A percentile compares a stretch with the other conserved stretches of the same genome.
Conservation (phyloP, 352 stramenopile species). For the Halophytophthora polymorphica region DNA sequence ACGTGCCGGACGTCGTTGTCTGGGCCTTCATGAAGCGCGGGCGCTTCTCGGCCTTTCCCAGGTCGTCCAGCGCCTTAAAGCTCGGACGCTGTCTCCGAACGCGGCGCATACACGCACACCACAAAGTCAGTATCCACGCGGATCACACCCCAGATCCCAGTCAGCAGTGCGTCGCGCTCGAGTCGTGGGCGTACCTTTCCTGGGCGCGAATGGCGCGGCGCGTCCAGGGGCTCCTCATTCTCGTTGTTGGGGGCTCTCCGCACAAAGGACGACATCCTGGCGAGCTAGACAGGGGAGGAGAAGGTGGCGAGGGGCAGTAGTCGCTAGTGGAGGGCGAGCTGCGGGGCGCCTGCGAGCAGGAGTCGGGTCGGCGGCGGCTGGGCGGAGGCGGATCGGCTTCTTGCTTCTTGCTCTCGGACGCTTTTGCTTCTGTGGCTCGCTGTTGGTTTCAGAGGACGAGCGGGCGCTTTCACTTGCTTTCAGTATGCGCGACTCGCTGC, state of each 20-base stretch:
- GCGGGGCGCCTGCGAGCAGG: neutral
- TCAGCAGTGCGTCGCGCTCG: neutral
- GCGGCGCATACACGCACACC: neutral
- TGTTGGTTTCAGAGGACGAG: constrained; percentile 9
- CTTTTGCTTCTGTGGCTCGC: neutral
- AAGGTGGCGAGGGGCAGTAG: neutral
- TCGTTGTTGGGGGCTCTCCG: constrained; percentile 56
- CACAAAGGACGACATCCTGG: constrained; percentile 24
- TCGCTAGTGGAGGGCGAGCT: neutral
- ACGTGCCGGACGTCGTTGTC: constrained; percentile 14
- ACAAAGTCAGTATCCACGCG: constrained; percentile 3
- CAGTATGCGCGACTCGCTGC: constrained; percentile 8
- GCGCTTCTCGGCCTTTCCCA: constrained; percentile 55
- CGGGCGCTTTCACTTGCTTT: constrained; percentile 19
- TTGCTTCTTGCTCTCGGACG: too few relatives aligned
- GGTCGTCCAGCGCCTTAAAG: constrained; percentile 43
- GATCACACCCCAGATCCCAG: constrained; percentile 1
- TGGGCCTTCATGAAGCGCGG: constrained; percentile 50
- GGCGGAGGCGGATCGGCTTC: too few relatives aligned
- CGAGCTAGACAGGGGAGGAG: constrained; percentile 1
- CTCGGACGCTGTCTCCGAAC: constrained; percentile 26
- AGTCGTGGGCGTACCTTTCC: constrained; percentile 38
- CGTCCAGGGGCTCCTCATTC: constrained; percentile 56
- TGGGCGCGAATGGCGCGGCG: constrained; percentile 24
- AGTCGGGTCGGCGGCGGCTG: too few relatives aligned